Base-by-base conservation (phyloP, 345 rosid genomes). In the Camelina sativa region DNA sequence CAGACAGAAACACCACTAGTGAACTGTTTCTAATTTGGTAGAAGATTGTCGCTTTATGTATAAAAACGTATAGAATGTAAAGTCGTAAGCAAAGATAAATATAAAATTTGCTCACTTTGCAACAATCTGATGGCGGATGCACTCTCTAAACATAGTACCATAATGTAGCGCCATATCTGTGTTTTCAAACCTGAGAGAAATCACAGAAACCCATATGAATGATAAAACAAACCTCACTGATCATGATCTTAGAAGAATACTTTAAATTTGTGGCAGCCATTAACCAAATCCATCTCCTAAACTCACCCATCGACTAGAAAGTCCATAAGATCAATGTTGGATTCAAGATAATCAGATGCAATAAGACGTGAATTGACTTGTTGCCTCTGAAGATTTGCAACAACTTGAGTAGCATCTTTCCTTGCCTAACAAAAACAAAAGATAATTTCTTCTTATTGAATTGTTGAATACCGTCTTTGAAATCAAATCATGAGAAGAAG, bases 341-440 rank as follows among this genome's bases (percentile, higher is more conserved):
- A 84, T 76, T 92, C 96, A 80, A 95, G 84, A 83, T 88, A 90
- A 48, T 92, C 96, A 76, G 97, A 86, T 6, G 98, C 96, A 77
- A 90, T 89, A 85, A 95, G 77, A 48, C 91, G 84, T 7, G 97
- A 92, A 2, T 89, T 79, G 76, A 95, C 98, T 88, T 90, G 99
- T 64, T 92, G 99, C 81, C 99, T 83, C 80, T 92, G 99, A 71
- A 95, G 85, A 86, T 95, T 95, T 32, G 99, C 99, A 68, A 92
- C 96, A 69, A 95, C 93, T 83, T 92, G 98, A 15, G 99, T 95
- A 74, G 94, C 96, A 88, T 92, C 99, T 86, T 91, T 95, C 67
- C 96, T 86, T 1, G 99, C 84, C 99, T 95, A 86, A 56, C 15
- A 7, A 52, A n/a, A 7, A 80, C 56, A 62, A 59, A 16, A 32